Conservation (phyloP, 2,329 filamentous ascomycete species). For the Clathrospora elynae region DNA sequence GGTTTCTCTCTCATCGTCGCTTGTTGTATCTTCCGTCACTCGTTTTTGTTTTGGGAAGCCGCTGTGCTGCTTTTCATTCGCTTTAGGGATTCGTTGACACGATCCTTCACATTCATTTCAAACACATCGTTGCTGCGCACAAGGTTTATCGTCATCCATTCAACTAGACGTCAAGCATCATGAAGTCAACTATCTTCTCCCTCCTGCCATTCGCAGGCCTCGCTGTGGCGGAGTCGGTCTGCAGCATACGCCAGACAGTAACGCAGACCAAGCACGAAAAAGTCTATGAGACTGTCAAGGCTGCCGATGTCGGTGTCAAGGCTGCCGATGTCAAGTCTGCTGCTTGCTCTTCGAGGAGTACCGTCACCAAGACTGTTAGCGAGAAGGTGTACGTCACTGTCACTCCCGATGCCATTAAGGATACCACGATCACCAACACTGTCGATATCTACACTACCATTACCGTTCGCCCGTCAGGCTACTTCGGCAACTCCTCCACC, state of each 20-base stretch:
- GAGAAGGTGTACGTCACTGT: conserved; percentile 36
- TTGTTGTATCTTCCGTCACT: conserved; percentile 15
- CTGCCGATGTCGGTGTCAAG: conserved; percentile 4
- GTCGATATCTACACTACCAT: conserved; percentile 22
- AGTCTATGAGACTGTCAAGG: conserved; percentile 12
- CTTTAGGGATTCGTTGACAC: conserved; percentile 20
- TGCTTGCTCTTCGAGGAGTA: conserved; percentile 14
- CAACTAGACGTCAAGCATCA: conserved; percentile 16
- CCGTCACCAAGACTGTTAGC: conserved; percentile 23
- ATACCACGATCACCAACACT: conserved; percentile 21
- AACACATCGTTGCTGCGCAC: conserved; percentile 14
- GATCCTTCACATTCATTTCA: conserved; percentile 7
- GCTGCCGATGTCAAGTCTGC: conserved; percentile 6
- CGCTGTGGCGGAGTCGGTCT: conserved; percentile 32
- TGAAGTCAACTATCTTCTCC: conserved; percentile 36
- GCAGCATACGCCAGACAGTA: conserved; percentile 26
- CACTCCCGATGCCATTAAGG: conserved; percentile 16
- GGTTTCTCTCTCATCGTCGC: conserved; percentile 11
- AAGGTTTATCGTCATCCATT: conserved; percentile 2
- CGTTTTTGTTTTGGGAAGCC: conserved; percentile 38
- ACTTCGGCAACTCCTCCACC: conserved; percentile 18
- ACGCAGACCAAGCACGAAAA: conserved; percentile 21
- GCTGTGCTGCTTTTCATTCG: conserved; percentile 37
- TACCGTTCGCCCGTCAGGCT: conserved; percentile 17
- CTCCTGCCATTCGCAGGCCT: conserved; percentile 35